Percentiles rank a stretch among this genome's conserved stretches.
Evolutionary conservation across 345 rosid genomes (phyloP).

Genomic region (Camelina sativa): DNA sequence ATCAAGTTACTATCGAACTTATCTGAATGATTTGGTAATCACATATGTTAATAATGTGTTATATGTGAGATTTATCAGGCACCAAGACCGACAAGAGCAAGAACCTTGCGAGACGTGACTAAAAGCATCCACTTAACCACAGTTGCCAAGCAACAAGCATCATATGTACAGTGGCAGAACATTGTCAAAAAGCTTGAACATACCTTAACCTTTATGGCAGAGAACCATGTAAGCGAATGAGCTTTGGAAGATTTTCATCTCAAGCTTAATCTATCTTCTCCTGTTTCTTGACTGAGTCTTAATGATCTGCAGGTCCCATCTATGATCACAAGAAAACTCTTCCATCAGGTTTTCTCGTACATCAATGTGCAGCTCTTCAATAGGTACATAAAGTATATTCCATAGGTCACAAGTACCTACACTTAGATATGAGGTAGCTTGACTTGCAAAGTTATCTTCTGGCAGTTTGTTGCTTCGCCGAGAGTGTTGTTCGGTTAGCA

Average conservation of each 20-base stretch:
- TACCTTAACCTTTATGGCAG: conserved; percentile 52
- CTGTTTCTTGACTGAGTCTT: conserved; percentile 33
- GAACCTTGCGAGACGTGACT: conserved; percentile 52
- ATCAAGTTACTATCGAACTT: conserved; percentile 21
- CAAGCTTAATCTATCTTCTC: conserved; percentile 3
- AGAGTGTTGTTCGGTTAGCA: conserved; percentile 78
- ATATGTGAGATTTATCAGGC: conserved; percentile 48
- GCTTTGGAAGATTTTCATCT: neutral
- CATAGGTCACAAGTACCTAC: conserved; percentile 7
- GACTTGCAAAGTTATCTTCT: conserved; percentile 30
- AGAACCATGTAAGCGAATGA: conserved; percentile 54
- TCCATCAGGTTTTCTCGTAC: conserved; percentile 64
- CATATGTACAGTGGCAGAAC: conserved; percentile 66
- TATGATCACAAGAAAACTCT: conserved; percentile 55
- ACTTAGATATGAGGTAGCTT: conserved; percentile 20
- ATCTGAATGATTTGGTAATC: conserved; percentile 8
- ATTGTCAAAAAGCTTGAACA: conserved; percentile 56
- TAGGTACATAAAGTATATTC: conserved; percentile 48
- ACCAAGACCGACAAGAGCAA: conserved; percentile 55
- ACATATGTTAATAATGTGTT: conserved; percentile 15
- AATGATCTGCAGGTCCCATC: conserved; percentile 58
- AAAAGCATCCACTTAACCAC: conserved; percentile 50
- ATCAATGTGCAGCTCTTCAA: conserved; percentile 73
- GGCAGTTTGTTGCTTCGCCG: conserved; percentile 69
- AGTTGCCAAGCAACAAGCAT: conserved; percentile 61